Base-by-base conservation (phyloP, 2,329 filamentous ascomycete genomes). In the Fusarium sp. region DNA sequence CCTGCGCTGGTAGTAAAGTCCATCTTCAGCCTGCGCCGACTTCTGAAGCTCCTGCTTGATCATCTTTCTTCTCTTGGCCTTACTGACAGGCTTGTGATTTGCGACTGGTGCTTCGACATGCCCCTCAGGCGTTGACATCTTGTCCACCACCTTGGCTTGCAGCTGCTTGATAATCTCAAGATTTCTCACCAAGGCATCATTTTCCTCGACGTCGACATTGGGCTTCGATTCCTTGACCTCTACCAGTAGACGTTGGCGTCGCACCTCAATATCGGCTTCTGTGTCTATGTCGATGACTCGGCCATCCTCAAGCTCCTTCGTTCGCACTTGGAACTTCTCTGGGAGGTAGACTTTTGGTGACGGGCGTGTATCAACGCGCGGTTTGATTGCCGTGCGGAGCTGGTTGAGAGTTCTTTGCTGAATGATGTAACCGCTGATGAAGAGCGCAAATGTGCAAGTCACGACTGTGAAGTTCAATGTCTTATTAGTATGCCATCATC, bases 391-490 rank as follows among this genome's bases (percentile, higher is more conserved):
- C 58, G 85, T 83, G 74, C 95, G 92, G 31, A 98, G 86, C 73
- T 91, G 90, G 67, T 87, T 88, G 7, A 97, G 88, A 1, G 93
- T 96, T 74, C 93, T 89, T 79, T 98, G 94, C 76, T 98, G 94
- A 55, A 97, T 86, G 5, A 90, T 87, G 79, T 97, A 97, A 75
- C 94, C 94, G 53, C 92, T 93, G 31, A 97, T 84, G 79, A 98
- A 98, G 26, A 98, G 89, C 7, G 94, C 88, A 39, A 90, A 79
- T 5, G 94, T 97, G 80, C 93, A 97, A 26, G 92, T 78, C 68
- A 93, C 82, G 62, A 97, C 91, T 90, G 62, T 18, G 6, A 18
- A 28, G 30, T 6, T 19, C 9, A 45, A 21, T 43, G 31, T 39
- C 19, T 58, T 43, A 56, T 70, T 51, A 67, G 63, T 61, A 58